Base-by-base conservation (phyloP, 768 basidiomycete genomes). In the Flagelloscypha sp. region DNA sequence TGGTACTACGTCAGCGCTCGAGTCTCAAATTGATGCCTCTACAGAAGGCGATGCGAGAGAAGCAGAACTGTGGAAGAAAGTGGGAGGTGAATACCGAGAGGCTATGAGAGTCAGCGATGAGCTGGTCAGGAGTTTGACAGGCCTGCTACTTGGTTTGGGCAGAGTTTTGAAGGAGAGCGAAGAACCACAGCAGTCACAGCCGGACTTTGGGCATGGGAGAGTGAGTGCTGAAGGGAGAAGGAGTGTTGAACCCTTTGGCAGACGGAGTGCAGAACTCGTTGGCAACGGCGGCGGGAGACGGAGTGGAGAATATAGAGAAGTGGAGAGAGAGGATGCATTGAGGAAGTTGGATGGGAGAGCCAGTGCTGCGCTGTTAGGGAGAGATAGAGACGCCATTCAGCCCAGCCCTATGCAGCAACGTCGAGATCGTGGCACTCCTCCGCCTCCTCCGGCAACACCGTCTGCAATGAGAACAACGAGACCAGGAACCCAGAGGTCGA, bases 71-170 rank as follows among this genome's bases (percentile, higher is more conserved):
- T 88, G 84, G 85, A 62, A 69, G 36, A 60, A 65, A 30, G 70
- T 87, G 5, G 80, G 81, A 1, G 68, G 68, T 7, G 85, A 89
- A 44, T 83, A 76, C 46, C 59, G 84, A 24, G 86, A 89, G 35
- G 70, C 74, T 34, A 44, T 84, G 44, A 65, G 79, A 47, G 69
- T 76, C 36, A 81, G 81, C 41, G 87, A 89, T 51, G 86, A 89
- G 52, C 62, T 87, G 30, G 79, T 88, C 3, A 62, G 87, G 36
- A 76, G 74, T 6, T 62, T 84, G 53, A 89, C 86, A 6, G 78
- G 75, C 27, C 74, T 89, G 40, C 55, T 89, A 44, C 59, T 88
- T n/a, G 79, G 81, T 21, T 66, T 82, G 5, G 84, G 87, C 21
- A 74, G 72, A 53, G 65, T 81, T 8, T 53, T 87, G 40, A 68